Conservation (phyloP, 1,284 basidiomycete genomes). For the Kwoniella shivajii region DNA sequence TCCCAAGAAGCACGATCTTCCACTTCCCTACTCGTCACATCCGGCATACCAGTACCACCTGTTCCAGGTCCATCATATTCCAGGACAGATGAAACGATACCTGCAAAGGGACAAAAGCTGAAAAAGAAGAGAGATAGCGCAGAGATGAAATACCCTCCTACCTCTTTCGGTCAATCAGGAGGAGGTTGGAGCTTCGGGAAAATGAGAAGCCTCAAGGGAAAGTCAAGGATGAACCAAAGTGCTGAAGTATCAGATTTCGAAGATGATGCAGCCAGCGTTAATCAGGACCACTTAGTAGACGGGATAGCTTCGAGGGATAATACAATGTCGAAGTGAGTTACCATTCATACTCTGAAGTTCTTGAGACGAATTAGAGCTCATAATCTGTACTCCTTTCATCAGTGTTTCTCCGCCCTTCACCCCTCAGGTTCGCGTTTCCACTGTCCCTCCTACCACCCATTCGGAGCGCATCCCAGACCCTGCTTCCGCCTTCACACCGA, state of each 20-base stretch:
- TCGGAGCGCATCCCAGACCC: too few relatives aligned
- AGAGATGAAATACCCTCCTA: constrained; percentile 12
- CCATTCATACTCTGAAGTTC: background rate
- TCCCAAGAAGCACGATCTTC: background rate
- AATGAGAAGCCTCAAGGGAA: constrained; percentile 18
- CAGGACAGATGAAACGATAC: too few relatives aligned
- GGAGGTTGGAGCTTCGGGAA: constrained; percentile 18
- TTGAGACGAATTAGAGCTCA: background rate
- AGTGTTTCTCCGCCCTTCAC: background rate
- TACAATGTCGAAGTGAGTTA: background rate
- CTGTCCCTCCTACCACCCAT: background rate
- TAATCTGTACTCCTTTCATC: background rate
- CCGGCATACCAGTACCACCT: background rate
- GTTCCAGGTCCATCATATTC: too few relatives aligned
- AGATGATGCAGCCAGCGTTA: background rate
- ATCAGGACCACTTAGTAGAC: background rate
- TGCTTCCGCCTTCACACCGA: background rate
- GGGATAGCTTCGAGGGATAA: background rate
- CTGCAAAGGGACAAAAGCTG: background rate
- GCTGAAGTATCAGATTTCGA: background rate
- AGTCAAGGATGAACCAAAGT: background rate
- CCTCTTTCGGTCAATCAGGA: constrained; percentile 1
- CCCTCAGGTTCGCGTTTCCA: background rate
- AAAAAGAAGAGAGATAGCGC: constrained; percentile 4
- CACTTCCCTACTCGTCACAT: background rate